phyloP scores from a whole-genome alignment of 1,139 yeast genomes.

The Ogataea hybrid region DNA sequence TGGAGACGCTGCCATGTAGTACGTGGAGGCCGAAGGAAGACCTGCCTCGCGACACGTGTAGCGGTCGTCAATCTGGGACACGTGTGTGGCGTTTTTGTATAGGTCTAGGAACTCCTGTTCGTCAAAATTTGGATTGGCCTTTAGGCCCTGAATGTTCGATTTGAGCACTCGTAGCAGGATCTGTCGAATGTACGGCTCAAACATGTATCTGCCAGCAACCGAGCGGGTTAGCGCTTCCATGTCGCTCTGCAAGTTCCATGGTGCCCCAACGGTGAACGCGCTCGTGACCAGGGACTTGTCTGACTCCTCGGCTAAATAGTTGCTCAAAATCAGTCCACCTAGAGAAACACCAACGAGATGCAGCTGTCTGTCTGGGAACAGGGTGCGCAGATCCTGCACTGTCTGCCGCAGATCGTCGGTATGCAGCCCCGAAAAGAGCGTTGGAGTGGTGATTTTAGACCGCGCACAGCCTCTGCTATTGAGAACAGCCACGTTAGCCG shows the following conservation, averaged over 20 bases:
- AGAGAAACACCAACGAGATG: constrained; percentile 85
- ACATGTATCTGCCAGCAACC: constrained; percentile 57
- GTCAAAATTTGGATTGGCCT: constrained; percentile 36
- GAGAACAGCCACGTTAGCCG: constrained; percentile 67
- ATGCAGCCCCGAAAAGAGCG: constrained; percentile 68
- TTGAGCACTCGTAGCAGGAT: constrained; percentile 50
- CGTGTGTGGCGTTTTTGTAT: constrained; percentile 36
- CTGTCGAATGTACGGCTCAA: constrained; percentile 55
- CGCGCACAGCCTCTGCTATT: constrained; percentile 88
- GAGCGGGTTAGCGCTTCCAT: constrained; percentile 48
- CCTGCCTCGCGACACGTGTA: constrained; percentile 76
- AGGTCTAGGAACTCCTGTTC: constrained; percentile 20
- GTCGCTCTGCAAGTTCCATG: constrained; percentile 78
- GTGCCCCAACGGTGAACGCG: constrained; percentile 68
- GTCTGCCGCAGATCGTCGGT: constrained; percentile 69
- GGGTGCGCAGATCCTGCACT: constrained; percentile 45
- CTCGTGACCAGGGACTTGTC: constrained; percentile 54
- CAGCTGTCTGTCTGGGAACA: constrained; percentile 70
- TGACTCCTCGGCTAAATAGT: constrained; percentile 75
- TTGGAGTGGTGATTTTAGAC: constrained; percentile 73
- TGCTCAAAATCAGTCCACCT: constrained; percentile 77
- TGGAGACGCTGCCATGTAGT: constrained; percentile 72
- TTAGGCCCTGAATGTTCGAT: constrained; percentile 45
- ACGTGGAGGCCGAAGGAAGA: constrained; percentile 62
- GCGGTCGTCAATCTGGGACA: constrained; percentile 63